phyloP scores from a whole-genome alignment of 2,329 filamentous ascomycete species.

The Ramichloridium luteum region DNA sequence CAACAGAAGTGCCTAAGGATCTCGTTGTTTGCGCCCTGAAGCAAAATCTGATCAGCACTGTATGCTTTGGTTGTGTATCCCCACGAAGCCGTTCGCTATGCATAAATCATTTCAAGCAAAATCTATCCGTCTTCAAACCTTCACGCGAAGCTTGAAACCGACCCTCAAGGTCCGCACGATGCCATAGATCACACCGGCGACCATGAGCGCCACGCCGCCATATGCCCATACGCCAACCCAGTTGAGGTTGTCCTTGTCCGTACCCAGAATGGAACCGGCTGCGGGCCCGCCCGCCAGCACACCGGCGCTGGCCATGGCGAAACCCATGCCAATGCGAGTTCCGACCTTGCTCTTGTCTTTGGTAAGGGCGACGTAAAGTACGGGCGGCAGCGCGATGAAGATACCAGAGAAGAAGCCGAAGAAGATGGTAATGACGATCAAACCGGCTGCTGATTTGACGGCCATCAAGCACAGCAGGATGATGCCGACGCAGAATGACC shows the following conservation, averaged over 20 bases:
- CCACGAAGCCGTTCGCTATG: no score
- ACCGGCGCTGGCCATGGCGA: slow-evolving; percentile 24
- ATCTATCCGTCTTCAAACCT: slow-evolving; percentile 15
- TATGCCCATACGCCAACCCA: slow-evolving; percentile 31
- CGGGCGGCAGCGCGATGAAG: slow-evolving; percentile 31
- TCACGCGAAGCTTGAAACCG: slow-evolving; percentile 19
- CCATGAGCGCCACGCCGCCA: slow-evolving; percentile 18
- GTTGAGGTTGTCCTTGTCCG: slow-evolving; percentile 48
- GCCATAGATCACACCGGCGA: slow-evolving; percentile 15
- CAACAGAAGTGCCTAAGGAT: no score
- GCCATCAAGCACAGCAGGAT: slow-evolving; percentile 28
- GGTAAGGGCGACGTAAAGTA: slow-evolving; percentile 29
- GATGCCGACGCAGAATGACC: slow-evolving; percentile 24
- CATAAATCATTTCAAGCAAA: no score
- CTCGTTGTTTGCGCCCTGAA: no score
- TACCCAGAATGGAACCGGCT: slow-evolving; percentile 46
- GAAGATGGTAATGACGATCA: slow-evolving; percentile 27
- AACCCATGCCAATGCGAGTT: slow-evolving; percentile 22
- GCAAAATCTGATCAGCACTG: no score
- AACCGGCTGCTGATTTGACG: slow-evolving; percentile 22
- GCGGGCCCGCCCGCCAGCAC: slow-evolving; percentile 26
- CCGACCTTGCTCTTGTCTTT: slow-evolving; percentile 32
- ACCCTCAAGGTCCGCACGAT: slow-evolving; percentile 17
- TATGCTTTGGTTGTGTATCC: no score
- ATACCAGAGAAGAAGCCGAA: slow-evolving; percentile 34